Percentiles rank a stretch among this genome's conserved stretches.
Evolutionary conservation across 805 yeast genomes (phyloP).

Genomic region (Pichia deserticola): DNA sequence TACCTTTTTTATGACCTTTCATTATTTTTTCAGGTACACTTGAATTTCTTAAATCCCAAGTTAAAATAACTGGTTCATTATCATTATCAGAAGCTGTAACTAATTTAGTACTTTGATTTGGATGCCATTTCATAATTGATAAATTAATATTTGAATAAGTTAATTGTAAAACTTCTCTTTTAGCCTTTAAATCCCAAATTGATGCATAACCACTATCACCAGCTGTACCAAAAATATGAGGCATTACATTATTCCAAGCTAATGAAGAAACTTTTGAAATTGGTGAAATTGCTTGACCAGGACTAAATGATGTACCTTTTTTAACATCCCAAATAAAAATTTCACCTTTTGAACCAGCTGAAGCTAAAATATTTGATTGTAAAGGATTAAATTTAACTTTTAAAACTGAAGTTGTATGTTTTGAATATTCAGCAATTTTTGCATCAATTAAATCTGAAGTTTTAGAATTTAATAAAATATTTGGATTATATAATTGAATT

Average conservation of each 20-base stretch:
- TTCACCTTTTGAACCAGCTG: slow-evolving; percentile 88
- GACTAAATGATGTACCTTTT: slow-evolving; percentile 46
- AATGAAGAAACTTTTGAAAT: slow-evolving; percentile 73
- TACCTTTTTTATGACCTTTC: slow-evolving; percentile 80
- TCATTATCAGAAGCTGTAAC: slow-evolving; percentile 85
- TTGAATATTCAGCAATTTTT: slow-evolving; percentile 43
- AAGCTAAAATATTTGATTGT: slow-evolving; percentile 64
- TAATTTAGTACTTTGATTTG: slow-evolving; percentile 74
- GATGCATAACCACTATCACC: slow-evolving; percentile 82
- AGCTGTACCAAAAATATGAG: slow-evolving; percentile 86
- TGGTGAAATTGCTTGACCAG: slow-evolving; percentile 76
- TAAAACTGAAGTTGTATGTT: slow-evolving; percentile 65
- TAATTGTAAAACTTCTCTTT: slow-evolving; percentile 82
- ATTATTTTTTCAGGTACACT: slow-evolving; percentile 78
- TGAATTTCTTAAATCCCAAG: slow-evolving; percentile 94
- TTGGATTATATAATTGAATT: slow-evolving; percentile 71
- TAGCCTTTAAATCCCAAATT: slow-evolving; percentile 87
- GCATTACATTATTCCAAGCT: slow-evolving; percentile 80
- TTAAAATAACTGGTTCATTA: slow-evolving; percentile 65
- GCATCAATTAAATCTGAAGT: slow-evolving; percentile 31
- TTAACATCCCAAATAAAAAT: slow-evolving; percentile 84
- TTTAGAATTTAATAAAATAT: slow-evolving; percentile 36
- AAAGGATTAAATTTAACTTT: slow-evolving; percentile 71
- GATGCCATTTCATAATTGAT: slow-evolving; percentile 92
- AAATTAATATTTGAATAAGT: slow-evolving; percentile 67